Evolutionary conservation across 768 basidiomycete species (phyloP), one percentile per base, ranked within the genome.

Genomic region (Lactifluus volemus): DNA sequence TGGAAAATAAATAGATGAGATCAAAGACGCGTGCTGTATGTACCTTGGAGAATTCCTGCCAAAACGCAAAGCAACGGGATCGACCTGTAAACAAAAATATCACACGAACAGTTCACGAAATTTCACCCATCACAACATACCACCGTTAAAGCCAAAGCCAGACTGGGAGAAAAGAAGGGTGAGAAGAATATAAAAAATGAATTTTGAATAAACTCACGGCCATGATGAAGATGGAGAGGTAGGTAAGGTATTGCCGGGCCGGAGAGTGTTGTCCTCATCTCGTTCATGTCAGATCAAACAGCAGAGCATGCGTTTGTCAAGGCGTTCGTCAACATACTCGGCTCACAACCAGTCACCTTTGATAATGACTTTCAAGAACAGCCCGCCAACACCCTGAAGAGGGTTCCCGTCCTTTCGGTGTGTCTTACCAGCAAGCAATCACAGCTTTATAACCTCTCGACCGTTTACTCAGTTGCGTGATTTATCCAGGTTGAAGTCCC

Each of bases 21-120:
- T 30, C 17, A 11, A 14, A 39, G 15, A 34, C 9, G 4, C 21
- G 12, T 21, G 11, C 32, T 34, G 48, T 60, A 56, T 56, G 12
- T 12, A 86, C 88, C 70, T 85, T 88, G 66, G 84, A 79, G 75
- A 91, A 89, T 73, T 94, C 90, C 69, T 94, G 92, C 92, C 93
- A 96, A 75, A 87, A 91, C 12, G 83, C 78, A 73, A 94, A 94
- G 74, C 94, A 97, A 68, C 90, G 81, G 63, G 89, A 84, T 65
- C 84, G 84, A 67, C 91, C 92, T 93, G 63, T 11, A 38, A 2
- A 36, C 54, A 60, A 61, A 59, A 36, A 64, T 21, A n/a, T 36
- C 21, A 49, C 44, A 15, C 14, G 9, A 5, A 54, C 14, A 17
- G 5, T 17, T 3, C 36, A 5, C 30, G 19, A 6, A 15, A 9